Evolutionary conservation across 2,329 filamentous ascomycete genomes (phyloP).

Genomic region (Fusarium mexicanum): DNA sequence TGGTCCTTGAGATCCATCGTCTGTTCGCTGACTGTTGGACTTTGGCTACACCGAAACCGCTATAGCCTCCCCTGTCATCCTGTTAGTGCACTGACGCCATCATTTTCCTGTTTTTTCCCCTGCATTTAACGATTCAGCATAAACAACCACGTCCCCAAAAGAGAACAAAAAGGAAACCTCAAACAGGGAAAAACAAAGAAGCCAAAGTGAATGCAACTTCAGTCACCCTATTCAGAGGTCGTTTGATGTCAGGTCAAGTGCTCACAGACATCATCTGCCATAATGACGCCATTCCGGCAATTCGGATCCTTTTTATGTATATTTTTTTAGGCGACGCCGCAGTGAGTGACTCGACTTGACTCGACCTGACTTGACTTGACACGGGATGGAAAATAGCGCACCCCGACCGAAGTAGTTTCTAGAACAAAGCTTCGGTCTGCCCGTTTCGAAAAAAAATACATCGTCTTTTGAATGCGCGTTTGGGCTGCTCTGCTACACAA

Average conservation of each 20-base stretch:
- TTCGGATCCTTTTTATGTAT: not conserved
- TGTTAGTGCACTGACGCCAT: conserved; percentile 25
- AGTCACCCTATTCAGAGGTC: not conserved
- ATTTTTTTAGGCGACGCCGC: not conserved
- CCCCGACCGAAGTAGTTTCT: not conserved
- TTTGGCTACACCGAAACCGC: not conserved
- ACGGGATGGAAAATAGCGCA: conserved; percentile 2
- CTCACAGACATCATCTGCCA: conserved; percentile 5
- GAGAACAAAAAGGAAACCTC: not conserved
- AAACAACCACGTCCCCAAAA: not conserved
- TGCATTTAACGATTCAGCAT: conserved; percentile 7
- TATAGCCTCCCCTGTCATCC: conserved; percentile 14
- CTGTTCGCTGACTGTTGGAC: not conserved
- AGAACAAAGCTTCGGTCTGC: conserved; percentile 3
- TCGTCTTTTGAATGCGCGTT: not conserved
- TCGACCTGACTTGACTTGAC: not conserved
- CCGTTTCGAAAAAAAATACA: not conserved
- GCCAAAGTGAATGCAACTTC: not conserved
- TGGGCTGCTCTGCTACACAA: not conserved
- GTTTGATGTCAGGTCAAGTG: not conserved
- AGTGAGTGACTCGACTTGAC: not conserved
- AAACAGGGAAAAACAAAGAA: not conserved
- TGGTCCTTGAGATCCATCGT: not conserved
- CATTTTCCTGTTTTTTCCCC: conserved; percentile 20
- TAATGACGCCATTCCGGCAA: conserved; percentile 7